A percentile compares a stretch with the other conserved stretches of the same genome.
Evolutionary conservation across 2,329 filamentous ascomycete genomes (phyloP).

Genomic region (Fonsecaea nubica): DNA sequence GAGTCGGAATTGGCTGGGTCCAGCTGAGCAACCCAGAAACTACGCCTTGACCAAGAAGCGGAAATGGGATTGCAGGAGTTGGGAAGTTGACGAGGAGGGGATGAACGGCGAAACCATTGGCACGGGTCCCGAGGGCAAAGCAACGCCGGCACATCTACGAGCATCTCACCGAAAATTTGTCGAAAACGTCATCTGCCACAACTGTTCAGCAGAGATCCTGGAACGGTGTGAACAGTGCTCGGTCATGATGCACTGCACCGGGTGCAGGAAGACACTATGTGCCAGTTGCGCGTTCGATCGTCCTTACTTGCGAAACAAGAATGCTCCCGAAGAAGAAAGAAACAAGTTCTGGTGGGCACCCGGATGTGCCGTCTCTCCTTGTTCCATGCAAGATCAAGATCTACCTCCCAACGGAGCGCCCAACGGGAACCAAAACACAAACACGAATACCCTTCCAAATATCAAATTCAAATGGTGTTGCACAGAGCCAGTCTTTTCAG

Average conservation of each 20-base stretch:
- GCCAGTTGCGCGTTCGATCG: slow-evolving; percentile 65
- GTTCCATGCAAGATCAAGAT: slow-evolving; percentile 62
- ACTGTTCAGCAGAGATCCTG: slow-evolving; percentile 59
- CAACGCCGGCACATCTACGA: slow-evolving; percentile 60
- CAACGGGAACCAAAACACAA: slow-evolving; percentile 43
- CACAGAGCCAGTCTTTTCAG: slow-evolving; percentile 65
- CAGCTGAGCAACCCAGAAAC: slow-evolving; percentile 40
- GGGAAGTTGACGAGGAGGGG: slow-evolving; percentile 63
- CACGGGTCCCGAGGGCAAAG: slow-evolving; percentile 58
- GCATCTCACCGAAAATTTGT: slow-evolving; percentile 61
- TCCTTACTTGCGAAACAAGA: slow-evolving; percentile 54
- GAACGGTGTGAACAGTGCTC: slow-evolving; percentile 67
- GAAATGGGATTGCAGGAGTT: slow-evolving; percentile 56
- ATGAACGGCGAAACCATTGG: slow-evolving; percentile 63
- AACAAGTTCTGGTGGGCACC: slow-evolving; percentile 66
- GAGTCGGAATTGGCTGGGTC: slow-evolving; percentile 64
- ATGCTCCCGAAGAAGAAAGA: slow-evolving; percentile 35
- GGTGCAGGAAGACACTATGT: slow-evolving; percentile 66
- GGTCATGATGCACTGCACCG: slow-evolving; percentile 67
- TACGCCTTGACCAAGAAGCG: slow-evolving; percentile 36
- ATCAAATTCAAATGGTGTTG: slow-evolving; percentile 67
- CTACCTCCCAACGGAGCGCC: slow-evolving; percentile 23
- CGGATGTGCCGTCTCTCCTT: slow-evolving; percentile 61
- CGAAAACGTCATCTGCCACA: slow-evolving; percentile 60
- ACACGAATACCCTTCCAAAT: slow-evolving; percentile 52